Percentiles rank a stretch among this genome's conserved stretches.
Evolutionary conservation across 2,329 filamentous ascomycete genomes (phyloP).

Genomic region (Orbilia blumenaviensis): DNA sequence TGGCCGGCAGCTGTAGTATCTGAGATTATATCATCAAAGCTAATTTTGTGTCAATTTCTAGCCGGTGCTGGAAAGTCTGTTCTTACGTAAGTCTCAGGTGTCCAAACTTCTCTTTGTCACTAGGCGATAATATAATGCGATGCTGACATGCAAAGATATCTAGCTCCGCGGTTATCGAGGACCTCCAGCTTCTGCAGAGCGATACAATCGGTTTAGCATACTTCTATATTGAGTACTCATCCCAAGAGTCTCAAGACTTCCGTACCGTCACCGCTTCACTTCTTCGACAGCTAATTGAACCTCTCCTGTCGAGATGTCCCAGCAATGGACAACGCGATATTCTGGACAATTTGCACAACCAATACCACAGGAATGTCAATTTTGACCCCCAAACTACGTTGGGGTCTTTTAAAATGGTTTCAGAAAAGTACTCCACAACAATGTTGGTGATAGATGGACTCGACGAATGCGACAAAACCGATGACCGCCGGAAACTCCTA

Average conservation of each 20-base stretch:
- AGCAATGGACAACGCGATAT: no score
- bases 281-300: conserved; percentile 4
- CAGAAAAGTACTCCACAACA: neutral
- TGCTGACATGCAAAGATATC: neutral
- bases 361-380: no score
- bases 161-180: conserved; percentile 21
- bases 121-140: neutral
- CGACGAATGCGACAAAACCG: conserved; percentile 10
- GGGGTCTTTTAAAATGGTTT: neutral
- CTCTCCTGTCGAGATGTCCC: neutral
- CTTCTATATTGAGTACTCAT: conserved; percentile 30
- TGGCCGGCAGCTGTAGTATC: no score
- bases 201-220: neutral
- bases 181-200: conserved; percentile 4
- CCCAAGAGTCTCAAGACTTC: conserved; percentile 3
- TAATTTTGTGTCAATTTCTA: neutral
- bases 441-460: conserved; percentile 25
- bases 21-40: no score
- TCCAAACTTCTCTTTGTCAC: neutral
- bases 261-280: neutral
- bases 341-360: no score
- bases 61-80: conserved; percentile 41
- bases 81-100: conserved; percentile 3
- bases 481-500: conserved; percentile 1
- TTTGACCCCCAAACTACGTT: no score